Percentiles rank a stretch among this genome's conserved stretches.
Conservation (phyloP, 192 early-diverging fungal species). For the Coemansia sp. region DNA sequence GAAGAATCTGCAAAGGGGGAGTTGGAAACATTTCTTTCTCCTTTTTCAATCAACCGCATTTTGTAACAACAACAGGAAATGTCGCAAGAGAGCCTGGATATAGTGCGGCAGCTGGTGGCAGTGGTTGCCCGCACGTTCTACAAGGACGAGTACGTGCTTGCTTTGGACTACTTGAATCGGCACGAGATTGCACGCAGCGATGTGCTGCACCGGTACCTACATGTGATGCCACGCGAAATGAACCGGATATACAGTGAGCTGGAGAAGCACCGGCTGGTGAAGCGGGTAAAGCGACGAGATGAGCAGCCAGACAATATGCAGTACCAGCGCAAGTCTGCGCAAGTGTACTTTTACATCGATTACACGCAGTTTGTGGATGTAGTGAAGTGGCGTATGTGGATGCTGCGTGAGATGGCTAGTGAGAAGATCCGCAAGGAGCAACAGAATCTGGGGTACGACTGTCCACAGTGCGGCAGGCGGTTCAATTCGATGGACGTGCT, state of each 20-base stretch:
- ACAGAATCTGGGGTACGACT: constrained; percentile 70
- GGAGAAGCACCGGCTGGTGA: constrained; percentile 71
- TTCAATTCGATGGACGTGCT: constrained; percentile 54
- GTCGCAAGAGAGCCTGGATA: constrained; percentile 45
- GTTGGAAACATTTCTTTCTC: not conserved
- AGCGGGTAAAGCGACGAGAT: constrained; percentile 23
- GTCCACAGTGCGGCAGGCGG: constrained; percentile 59
- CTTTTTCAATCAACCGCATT: not conserved
- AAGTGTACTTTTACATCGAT: constrained; percentile 85
- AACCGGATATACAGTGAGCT: constrained; percentile 79
- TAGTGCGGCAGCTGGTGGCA: constrained; percentile 64
- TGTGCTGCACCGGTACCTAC: constrained; percentile 66
- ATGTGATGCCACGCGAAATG: constrained; percentile 68
- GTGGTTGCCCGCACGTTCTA: constrained; percentile 86
- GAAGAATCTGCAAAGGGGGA: too few relatives aligned
- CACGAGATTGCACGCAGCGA: constrained; percentile 73
- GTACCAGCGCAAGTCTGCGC: constrained; percentile 53
- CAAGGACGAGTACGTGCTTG: constrained; percentile 72
- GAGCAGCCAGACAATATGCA: constrained; percentile 32
- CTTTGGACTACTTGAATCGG: constrained; percentile 79
- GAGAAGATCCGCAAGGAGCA: constrained; percentile 65
- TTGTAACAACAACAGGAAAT: constrained; percentile 9
- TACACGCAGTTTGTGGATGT: constrained; percentile 93
- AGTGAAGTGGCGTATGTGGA: constrained; percentile 88
- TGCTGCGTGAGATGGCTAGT: constrained; percentile 66